A percentile compares a stretch with the other conserved stretches of the same genome.
These are phyloP conservation scores for Brassica juncea DNA, from an alignment of 345 rosid species.

Conservation along the genomic window DNA sequence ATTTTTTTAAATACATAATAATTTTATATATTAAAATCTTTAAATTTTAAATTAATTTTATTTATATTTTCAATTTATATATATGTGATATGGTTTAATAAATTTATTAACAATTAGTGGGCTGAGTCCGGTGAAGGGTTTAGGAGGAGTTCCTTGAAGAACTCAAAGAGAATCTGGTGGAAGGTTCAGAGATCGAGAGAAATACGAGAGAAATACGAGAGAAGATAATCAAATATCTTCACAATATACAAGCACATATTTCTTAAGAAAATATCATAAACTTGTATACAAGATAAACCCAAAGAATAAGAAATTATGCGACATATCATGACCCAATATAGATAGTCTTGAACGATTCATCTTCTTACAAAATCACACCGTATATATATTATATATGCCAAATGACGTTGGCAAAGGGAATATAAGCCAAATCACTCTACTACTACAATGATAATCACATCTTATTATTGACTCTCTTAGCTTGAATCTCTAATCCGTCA, in stretches of 20 bases:
- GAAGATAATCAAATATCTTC: background rate
- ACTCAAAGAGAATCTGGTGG: no score
- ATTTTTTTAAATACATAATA: no score
- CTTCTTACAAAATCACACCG: background rate
- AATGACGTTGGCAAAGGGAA: background rate
- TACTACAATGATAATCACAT: background rate
- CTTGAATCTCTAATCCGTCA: constrained; percentile 24
- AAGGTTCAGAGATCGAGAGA: no score
- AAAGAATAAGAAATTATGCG: background rate
- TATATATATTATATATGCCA: background rate
- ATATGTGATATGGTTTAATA: no score
- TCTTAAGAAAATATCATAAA: background rate
- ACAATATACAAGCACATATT: background rate
- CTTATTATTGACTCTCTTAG: constrained; percentile 12
- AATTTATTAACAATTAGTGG: no score
- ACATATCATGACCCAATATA: background rate
- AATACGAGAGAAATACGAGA: no score
- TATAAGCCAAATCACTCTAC: background rate
- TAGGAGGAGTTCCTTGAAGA: no score
- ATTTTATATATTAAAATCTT: no score
- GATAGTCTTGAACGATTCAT: background rate
- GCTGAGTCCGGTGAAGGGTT: no score
- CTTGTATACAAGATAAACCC: background rate
- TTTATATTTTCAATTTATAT: no score
- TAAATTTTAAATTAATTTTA: no score